Conservation (phyloP, 2,329 filamentous ascomycete genomes). For the Talaromyces pinophilus region DNA sequence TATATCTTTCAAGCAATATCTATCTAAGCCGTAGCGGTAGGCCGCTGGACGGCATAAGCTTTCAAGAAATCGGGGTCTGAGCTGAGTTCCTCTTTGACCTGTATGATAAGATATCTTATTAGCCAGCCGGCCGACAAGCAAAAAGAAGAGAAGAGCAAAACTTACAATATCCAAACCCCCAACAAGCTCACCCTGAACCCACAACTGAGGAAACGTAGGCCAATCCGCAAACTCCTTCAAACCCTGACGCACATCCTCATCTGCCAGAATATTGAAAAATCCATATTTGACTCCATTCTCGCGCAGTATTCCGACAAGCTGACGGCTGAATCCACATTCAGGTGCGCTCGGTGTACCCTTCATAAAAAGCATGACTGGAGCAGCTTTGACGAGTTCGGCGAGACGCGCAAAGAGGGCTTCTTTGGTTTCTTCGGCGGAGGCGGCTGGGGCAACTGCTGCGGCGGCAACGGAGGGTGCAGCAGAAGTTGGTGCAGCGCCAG, state of each 20-base stretch:
- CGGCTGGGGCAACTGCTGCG: slow-evolving; percentile 29
- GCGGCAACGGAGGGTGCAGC: slow-evolving; percentile 29
- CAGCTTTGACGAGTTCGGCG: slow-evolving; percentile 84
- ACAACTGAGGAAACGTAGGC: slow-evolving; percentile 96
- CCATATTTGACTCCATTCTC: slow-evolving; percentile 94
- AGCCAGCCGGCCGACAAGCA: slow-evolving; percentile 14
- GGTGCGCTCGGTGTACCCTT: slow-evolving; percentile 88
- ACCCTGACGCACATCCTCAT: slow-evolving; percentile 94
- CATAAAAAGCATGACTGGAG: slow-evolving; percentile 98
- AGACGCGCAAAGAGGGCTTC: slow-evolving; percentile 83
- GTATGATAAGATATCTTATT: slow-evolving; percentile 18
- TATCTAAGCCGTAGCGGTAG: slow-evolving; percentile 24
- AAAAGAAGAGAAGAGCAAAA: slow-evolving; percentile 33
- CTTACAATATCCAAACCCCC: slow-evolving; percentile 94
- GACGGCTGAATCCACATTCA: slow-evolving; percentile 89
- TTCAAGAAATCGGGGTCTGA: slow-evolving; percentile 81
- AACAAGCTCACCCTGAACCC: slow-evolving; percentile 85
- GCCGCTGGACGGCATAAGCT: slow-evolving; percentile 60
- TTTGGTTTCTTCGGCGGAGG: slow-evolving; percentile 61
- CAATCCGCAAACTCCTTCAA: slow-evolving; percentile 98
- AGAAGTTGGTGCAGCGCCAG: slow-evolving; percentile 30
- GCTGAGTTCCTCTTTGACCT: slow-evolving; percentile 93
- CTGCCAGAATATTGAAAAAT: slow-evolving; percentile 98
- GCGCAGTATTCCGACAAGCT: slow-evolving; percentile 80
- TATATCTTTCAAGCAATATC: slow-evolving; percentile 2